These are phyloP conservation scores for Russula ochroleuca DNA, from an alignment of 768 basidiomycete species.

Conservation along the genomic window DNA sequence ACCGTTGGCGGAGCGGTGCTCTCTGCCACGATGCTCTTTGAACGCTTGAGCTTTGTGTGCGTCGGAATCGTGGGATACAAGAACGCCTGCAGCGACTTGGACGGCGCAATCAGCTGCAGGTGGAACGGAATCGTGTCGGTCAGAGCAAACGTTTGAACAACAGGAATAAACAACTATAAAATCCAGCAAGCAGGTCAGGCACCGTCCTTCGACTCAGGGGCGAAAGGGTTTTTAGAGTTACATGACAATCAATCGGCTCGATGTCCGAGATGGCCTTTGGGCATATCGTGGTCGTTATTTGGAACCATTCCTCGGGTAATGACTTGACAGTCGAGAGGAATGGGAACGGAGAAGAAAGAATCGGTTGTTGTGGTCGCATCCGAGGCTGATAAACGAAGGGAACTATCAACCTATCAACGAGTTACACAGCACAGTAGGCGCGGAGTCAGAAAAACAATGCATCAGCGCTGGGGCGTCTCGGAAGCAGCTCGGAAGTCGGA, in stretches of 20 bases:
- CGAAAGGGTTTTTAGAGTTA: slow-evolving; percentile 33
- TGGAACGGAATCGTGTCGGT: slow-evolving; percentile 60
- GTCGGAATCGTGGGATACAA: slow-evolving; percentile 32
- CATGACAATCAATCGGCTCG: slow-evolving; percentile 47
- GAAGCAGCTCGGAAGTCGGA: background rate
- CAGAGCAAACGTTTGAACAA: slow-evolving; percentile 49
- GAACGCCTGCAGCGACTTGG: slow-evolving; percentile 45
- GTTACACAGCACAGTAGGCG: background rate
- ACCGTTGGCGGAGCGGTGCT: slow-evolving; percentile 30
- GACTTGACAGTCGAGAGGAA: slow-evolving; percentile 59
- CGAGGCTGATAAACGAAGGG: slow-evolving; percentile 53
- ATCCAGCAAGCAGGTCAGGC: background rate
- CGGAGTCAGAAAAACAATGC: no score
- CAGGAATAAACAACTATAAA: slow-evolving; percentile 59
- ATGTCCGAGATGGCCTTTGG: slow-evolving; percentile 36
- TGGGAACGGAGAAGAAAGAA: slow-evolving; percentile 40
- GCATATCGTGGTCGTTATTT: slow-evolving; percentile 45
- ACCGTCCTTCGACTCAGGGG: no score
- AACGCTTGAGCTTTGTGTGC: slow-evolving; percentile 18
- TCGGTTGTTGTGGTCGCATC: slow-evolving; percentile 52
- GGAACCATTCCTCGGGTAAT: slow-evolving; percentile 62
- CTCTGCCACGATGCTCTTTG: slow-evolving; percentile 24
- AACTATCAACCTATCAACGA: slow-evolving; percentile 39
- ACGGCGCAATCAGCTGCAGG: slow-evolving; percentile 51
- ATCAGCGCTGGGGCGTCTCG: background rate